Percentiles rank a stretch among this genome's conserved stretches.
These are phyloP conservation scores for Grosmannia penicillata DNA, from an alignment of 2,329 filamentous ascomycete genomes.

Conservation along the genomic window DNA sequence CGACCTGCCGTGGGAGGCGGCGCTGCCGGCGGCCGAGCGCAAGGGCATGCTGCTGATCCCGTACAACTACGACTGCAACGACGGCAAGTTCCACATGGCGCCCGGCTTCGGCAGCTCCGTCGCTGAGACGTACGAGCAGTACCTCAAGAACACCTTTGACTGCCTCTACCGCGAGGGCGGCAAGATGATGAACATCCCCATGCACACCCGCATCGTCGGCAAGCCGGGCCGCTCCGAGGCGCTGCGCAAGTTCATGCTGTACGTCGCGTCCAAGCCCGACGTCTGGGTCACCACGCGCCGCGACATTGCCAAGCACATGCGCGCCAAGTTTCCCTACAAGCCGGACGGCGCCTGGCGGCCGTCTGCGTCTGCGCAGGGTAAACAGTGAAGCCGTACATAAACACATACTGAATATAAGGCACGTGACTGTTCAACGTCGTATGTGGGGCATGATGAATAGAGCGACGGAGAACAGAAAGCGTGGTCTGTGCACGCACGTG, in stretches of 20 bases:
- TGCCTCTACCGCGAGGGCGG: slow-evolving; percentile 36
- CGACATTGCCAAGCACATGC: slow-evolving; percentile 36
- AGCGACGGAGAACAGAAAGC: too few species aligned
- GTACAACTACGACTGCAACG: slow-evolving; percentile 12
- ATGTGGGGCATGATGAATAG: too few species aligned
- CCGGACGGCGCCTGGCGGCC: slow-evolving; percentile 20
- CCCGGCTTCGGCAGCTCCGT: slow-evolving; percentile 24
- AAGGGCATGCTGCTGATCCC: slow-evolving; percentile 11
- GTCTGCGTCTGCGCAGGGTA: neutral
- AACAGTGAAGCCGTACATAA: neutral
- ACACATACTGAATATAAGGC: neutral
- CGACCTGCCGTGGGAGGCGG: slow-evolving; percentile 9
- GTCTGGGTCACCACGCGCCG: slow-evolving; percentile 40
- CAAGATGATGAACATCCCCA: slow-evolving; percentile 43
- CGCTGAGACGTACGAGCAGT: slow-evolving; percentile 26
- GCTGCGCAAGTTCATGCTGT: slow-evolving; percentile 36
- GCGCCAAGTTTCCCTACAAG: slow-evolving; percentile 24
- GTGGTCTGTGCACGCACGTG: too few species aligned
- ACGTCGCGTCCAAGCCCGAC: slow-evolving; percentile 33
- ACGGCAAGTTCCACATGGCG: slow-evolving; percentile 20
- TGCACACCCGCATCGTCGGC: slow-evolving; percentile 37
- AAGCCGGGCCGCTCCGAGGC: slow-evolving; percentile 36
- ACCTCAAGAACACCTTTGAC: slow-evolving; percentile 38
- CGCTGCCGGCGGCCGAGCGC: slow-evolving; percentile 6
- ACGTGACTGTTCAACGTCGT: too few species aligned